phyloP scores from a whole-genome alignment of 345 rosid genomes.

The Hibiscus tridactylites region DNA sequence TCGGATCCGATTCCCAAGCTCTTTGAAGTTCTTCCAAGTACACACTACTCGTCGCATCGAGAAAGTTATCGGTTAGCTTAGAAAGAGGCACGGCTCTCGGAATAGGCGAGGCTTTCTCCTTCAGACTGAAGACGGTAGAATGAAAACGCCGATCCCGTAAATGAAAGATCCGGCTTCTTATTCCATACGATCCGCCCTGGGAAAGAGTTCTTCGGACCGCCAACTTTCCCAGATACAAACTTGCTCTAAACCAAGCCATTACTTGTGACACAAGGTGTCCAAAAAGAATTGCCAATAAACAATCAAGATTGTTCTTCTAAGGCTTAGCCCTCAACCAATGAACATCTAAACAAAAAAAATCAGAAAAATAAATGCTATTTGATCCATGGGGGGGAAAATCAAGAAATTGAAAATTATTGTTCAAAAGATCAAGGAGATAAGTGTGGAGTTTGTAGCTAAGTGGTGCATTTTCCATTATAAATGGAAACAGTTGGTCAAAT shows the following conservation, averaged over 20 bases:
- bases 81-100: slow-evolving; percentile 76
- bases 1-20: slow-evolving; percentile 76
- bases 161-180: slow-evolving; percentile 28
- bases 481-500: slow-evolving; percentile 1
- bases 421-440: slow-evolving; percentile 6
- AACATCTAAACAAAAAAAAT: background rate
- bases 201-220: slow-evolving; percentile 56
- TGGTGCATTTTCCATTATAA: background rate
- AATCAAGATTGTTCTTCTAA: background rate
- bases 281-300: background rate
- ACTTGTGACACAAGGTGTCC: background rate
- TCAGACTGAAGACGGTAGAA: slow-evolving; percentile 41
- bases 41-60: slow-evolving; percentile 74
- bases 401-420: background rate
- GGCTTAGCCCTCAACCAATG: background rate
- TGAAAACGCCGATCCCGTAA: slow-evolving; percentile 38
- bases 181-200: slow-evolving; percentile 35
- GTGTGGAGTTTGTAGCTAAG: background rate
- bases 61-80: slow-evolving; percentile 65
- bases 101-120: slow-evolving; percentile 57
- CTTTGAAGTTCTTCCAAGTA: slow-evolving; percentile 73
- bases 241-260: slow-evolving; percentile 70
- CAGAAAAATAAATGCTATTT: background rate
- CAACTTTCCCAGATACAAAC: slow-evolving; percentile 50
- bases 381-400: background rate